Percentiles rank a stretch among this genome's conserved stretches.
Evolutionary conservation across 192 early-diverging fungal species (phyloP).

Genomic region (Coemansia brasiliensis): DNA sequence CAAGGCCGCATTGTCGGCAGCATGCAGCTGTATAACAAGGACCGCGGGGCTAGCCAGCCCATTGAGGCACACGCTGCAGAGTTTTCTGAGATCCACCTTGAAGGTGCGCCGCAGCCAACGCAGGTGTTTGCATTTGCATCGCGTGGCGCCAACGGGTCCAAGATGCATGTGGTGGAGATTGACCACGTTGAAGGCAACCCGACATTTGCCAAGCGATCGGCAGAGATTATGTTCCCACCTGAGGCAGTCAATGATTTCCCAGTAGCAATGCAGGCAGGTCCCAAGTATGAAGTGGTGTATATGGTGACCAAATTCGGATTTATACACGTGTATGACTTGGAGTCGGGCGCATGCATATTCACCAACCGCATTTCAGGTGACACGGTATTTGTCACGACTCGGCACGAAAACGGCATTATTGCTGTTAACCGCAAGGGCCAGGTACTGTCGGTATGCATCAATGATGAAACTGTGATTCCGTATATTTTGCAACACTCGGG

Average conservation of each 20-base stretch:
- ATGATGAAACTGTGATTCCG: constrained; percentile 87
- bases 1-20: constrained; percentile 88
- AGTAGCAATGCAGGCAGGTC: constrained; percentile 93
- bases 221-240: constrained; percentile 95
- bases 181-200: constrained; percentile 93
- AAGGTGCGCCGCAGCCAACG: constrained; percentile 71
- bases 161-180: constrained; percentile 95
- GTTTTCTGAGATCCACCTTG: constrained; percentile 87
- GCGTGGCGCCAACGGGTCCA: constrained; percentile 75
- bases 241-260: constrained; percentile 95
- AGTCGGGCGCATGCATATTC: constrained; percentile 91
- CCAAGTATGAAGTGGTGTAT: constrained; percentile 93
- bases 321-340: constrained; percentile 96
- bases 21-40: constrained; percentile 97
- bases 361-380: constrained; percentile 97
- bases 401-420: constrained; percentile 88
- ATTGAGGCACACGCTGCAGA: constrained; percentile 97
- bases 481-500: constrained; percentile 82
- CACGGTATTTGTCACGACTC: constrained; percentile 97
- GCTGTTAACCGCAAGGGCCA: constrained; percentile 94
- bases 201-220: constrained; percentile 82
- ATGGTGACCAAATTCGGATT: constrained; percentile 98
- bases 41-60: constrained; percentile 86
- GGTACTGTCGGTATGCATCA: constrained; percentile 92
- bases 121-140: constrained; percentile 94